phyloP scores from a whole-genome alignment of 1,284 basidiomycete species.

The Omphalotus olearius region DNA sequence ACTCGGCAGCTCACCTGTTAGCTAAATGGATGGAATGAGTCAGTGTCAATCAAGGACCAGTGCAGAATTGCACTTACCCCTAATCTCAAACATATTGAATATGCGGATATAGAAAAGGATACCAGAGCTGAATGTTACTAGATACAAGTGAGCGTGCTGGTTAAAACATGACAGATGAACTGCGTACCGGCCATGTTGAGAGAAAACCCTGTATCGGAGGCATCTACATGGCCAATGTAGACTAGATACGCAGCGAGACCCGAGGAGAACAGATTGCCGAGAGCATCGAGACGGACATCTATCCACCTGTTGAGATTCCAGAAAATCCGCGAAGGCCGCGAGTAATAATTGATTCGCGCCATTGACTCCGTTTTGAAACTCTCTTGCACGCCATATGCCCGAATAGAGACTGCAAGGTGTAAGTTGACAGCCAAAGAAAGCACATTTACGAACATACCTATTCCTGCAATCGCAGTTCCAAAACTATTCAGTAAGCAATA shows the following conservation, averaged over 20 bases:
- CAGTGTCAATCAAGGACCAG: background rate
- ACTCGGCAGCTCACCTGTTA: conserved; percentile 13
- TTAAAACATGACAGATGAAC: background rate
- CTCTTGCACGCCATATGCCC: conserved; percentile 42
- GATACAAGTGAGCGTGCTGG: background rate
- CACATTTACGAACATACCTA: conserved; percentile 39
- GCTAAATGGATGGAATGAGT: conserved; percentile 12
- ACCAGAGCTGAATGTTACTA: conserved; percentile 48
- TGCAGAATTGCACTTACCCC: background rate
- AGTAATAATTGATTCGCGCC: conserved; percentile 34
- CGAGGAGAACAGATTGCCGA: conserved; percentile 38
- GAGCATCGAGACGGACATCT: conserved; percentile 38
- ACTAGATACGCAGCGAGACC: conserved; percentile 37
- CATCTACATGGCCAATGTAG: conserved; percentile 26
- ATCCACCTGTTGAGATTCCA: conserved; percentile 50
- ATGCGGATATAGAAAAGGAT: conserved; percentile 51
- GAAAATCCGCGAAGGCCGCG: conserved; percentile 33
- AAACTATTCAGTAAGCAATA: conserved; percentile 33
- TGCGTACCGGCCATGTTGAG: conserved; percentile 27
- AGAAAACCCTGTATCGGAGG: conserved; percentile 37
- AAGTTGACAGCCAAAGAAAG: background rate
- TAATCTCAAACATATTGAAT: conserved; percentile 49
- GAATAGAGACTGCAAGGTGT: conserved; percentile 23
- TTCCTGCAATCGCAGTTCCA: conserved; percentile 61
- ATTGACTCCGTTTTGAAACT: conserved; percentile 33